These are phyloP conservation scores for Corchorus capsularis DNA, from an alignment of 345 rosid species.

Conservation along the genomic window DNA sequence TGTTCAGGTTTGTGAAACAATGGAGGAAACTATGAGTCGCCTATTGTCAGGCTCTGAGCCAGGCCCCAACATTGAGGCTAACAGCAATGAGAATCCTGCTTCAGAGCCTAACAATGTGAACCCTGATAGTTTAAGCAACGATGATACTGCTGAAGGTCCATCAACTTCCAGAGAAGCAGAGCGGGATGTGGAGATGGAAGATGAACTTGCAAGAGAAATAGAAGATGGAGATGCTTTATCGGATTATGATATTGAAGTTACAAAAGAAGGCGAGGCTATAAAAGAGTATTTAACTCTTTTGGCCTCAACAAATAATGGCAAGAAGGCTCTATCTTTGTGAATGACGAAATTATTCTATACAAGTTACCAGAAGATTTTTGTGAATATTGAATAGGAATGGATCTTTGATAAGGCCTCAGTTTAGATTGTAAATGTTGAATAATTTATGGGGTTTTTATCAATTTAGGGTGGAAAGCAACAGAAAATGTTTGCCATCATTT, in stretches of 20 bases:
- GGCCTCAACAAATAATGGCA: slow-evolving; percentile 1
- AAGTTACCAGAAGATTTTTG: background rate
- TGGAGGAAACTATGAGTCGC: slow-evolving; percentile 54
- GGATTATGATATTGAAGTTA: slow-evolving; percentile 75
- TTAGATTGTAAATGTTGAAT: background rate
- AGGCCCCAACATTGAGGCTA: slow-evolving; percentile 24
- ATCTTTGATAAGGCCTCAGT: background rate
- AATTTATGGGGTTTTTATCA: background rate
- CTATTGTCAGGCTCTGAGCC: slow-evolving; percentile 42
- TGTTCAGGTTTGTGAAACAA: slow-evolving; percentile 46
- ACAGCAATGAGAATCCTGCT: slow-evolving; percentile 14
- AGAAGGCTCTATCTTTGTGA: background rate
- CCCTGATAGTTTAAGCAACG: slow-evolving; percentile 18
- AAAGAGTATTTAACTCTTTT: slow-evolving; percentile 16
- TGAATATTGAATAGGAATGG: background rate
- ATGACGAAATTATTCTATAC: background rate
- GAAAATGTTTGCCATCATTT: background rate
- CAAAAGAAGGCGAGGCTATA: slow-evolving; percentile 48
- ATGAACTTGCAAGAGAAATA: slow-evolving; percentile 60
- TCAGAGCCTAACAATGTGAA: background rate
- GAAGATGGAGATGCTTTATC: slow-evolving; percentile 55
- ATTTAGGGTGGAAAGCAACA: background rate
- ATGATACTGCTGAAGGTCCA: slow-evolving; percentile 30
- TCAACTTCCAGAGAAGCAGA: slow-evolving; percentile 28
- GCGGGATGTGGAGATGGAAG: slow-evolving; percentile 83